These are phyloP conservation scores for Apiosordaria backusii DNA, from an alignment of 495 filamentous ascomycete species.

Conservation along the genomic window DNA sequence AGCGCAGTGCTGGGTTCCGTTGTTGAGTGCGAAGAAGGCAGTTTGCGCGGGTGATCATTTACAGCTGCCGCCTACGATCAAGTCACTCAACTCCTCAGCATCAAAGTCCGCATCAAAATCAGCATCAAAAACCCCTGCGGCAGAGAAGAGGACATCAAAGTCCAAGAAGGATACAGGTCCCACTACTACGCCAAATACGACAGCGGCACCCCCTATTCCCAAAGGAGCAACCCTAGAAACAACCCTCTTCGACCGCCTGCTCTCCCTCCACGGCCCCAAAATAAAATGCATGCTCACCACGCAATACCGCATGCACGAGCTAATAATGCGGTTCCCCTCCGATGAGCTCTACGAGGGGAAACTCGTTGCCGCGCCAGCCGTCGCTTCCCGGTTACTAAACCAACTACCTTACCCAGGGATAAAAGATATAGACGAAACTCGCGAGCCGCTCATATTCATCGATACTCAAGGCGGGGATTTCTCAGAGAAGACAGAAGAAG, in stretches of 20 bases:
- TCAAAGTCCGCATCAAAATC: slow-evolving; percentile 56
- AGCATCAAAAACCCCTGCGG: slow-evolving; percentile 33
- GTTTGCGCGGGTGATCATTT: slow-evolving; percentile 93
- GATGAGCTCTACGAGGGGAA: slow-evolving; percentile 78
- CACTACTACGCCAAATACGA: slow-evolving; percentile 16
- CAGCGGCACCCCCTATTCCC: slow-evolving; percentile 8
- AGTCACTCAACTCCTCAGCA: slow-evolving; percentile 62
- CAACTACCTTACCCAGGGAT: slow-evolving; percentile 75
- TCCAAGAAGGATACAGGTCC: slow-evolving; percentile 27
- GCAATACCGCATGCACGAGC: slow-evolving; percentile 97
- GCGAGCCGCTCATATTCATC: slow-evolving; percentile 84
- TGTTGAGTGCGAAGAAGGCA: slow-evolving; percentile 75
- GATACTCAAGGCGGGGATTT: slow-evolving; percentile 96
- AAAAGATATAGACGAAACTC: slow-evolving; percentile 78
- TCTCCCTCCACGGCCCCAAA: slow-evolving; percentile 71
- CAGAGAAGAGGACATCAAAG: slow-evolving; percentile 24
- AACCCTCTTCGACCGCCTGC: slow-evolving; percentile 86
- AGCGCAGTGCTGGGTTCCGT: slow-evolving; percentile 95
- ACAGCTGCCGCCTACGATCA: slow-evolving; percentile 92
- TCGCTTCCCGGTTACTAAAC: slow-evolving; percentile 68
- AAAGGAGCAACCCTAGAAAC: slow-evolving; percentile 65
- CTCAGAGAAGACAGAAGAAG: slow-evolving; percentile 45
- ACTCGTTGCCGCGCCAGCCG: slow-evolving; percentile 72
- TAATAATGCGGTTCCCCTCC: slow-evolving; percentile 93
- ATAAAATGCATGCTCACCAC: slow-evolving; percentile 97